These are phyloP conservation scores for Backusella luteola DNA, from an alignment of 192 early-diverging fungal species.

Conservation along the genomic window DNA sequence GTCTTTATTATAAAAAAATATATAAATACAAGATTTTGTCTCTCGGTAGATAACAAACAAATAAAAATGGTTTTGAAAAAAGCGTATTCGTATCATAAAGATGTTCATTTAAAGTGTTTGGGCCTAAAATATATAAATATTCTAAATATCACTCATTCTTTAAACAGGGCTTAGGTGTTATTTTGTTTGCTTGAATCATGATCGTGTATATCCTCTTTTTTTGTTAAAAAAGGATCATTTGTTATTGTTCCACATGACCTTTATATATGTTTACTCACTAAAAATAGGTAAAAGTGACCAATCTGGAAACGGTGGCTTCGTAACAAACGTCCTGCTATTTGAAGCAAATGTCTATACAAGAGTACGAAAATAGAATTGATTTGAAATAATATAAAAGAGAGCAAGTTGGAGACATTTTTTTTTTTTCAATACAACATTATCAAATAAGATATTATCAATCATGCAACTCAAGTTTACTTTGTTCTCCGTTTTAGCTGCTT, in stretches of 20 bases:
- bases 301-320: not conserved
- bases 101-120: not conserved
- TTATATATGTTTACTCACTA: not conserved
- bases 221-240: not conserved
- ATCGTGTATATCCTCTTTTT: not conserved
- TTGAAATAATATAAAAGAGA: not conserved
- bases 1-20: not conserved
- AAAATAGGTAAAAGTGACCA: not conserved
- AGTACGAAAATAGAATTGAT: not conserved
- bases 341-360: not conserved
- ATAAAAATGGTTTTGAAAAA: not conserved
- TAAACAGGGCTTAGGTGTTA: not conserved
- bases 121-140: not conserved
- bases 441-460: not conserved
- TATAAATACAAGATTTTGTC: not conserved
- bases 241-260: not conserved
- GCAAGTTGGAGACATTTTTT: not conserved
- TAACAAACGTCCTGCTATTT: not conserved
- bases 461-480: constrained; percentile 3
- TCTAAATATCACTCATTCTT: not conserved
- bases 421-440: not conserved
- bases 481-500: not conserved
- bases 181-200: not conserved
- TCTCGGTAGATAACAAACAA: not conserved
- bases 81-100: not conserved